A percentile compares a stretch with the other conserved stretches of the same genome.
phyloP scores from a whole-genome alignment of 257 asterid genomes.

The Leonotis leonurus region DNA sequence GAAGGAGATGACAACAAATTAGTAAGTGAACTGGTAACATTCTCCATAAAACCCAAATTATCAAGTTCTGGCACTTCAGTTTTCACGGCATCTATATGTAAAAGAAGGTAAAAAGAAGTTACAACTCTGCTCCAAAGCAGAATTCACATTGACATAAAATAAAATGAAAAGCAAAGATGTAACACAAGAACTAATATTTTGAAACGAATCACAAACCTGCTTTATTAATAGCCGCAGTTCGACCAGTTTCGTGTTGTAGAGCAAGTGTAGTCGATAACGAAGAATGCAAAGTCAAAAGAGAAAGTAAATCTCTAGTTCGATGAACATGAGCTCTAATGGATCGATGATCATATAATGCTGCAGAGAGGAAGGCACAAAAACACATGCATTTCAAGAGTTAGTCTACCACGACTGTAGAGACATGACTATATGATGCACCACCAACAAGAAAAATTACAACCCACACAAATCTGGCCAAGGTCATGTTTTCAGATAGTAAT shows the following conservation, averaged over 20 bases:
- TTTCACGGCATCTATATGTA: constrained; percentile 54
- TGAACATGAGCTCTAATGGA: constrained; percentile 90
- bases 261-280: constrained; percentile 84
- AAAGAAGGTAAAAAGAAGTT: constrained; percentile 20
- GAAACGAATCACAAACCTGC: constrained; percentile 44
- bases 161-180: background rate
- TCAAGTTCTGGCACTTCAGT: constrained; percentile 76
- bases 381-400: too few species aligned
- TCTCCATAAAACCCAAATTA: constrained; percentile 65
- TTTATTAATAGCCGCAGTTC: constrained; percentile 37
- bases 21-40: constrained; percentile 56
- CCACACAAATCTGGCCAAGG: background rate
- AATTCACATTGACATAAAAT: background rate
- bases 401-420: too few species aligned
- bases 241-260: constrained; percentile 56
- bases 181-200: background rate
- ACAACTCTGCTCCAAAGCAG: constrained; percentile 1
- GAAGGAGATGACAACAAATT: constrained; percentile 58
- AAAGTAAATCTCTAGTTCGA: constrained; percentile 81
- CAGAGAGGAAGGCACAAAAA: constrained; percentile 22
- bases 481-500: background rate
- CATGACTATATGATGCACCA: background rate
- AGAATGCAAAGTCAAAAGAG: constrained; percentile 73
- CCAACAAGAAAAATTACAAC: background rate
- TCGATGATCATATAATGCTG: constrained; percentile 94